Evolutionary conservation across 495 filamentous ascomycete species (phyloP).

Genomic region (Aspergillus sclerotioniger): DNA sequence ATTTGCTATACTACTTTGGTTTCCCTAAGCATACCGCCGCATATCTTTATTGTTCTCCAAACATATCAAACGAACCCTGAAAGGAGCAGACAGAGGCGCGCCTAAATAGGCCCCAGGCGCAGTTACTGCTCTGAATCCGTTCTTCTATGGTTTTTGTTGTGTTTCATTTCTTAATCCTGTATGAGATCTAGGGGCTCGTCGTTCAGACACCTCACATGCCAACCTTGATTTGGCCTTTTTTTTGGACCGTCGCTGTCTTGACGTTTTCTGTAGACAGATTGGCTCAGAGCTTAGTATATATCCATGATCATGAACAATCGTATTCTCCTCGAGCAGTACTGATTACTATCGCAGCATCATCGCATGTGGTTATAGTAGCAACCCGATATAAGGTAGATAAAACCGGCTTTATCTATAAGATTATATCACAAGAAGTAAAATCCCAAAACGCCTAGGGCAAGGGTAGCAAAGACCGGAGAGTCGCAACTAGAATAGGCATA

Average conservation of each 20-base stretch:
- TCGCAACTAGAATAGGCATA: constrained; percentile 12
- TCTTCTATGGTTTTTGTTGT: neutral
- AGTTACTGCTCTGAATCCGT: neutral
- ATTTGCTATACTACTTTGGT: constrained; percentile 4
- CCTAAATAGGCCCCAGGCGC: neutral
- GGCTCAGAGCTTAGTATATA: constrained; percentile 1
- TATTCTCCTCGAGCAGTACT: neutral
- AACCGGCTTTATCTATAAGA: constrained; percentile 15
- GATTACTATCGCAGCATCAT: neutral
- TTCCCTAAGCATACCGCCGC: constrained; percentile 1
- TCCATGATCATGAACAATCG: neutral
- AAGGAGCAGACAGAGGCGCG: neutral
- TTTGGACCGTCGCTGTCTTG: neutral
- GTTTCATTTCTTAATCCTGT: neutral
- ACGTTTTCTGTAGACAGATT: neutral
- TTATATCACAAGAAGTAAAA: constrained; percentile 30
- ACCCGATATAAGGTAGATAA: neutral
- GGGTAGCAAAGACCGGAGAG: constrained; percentile 20
- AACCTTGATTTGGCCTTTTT: neutral
- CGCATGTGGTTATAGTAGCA: neutral
- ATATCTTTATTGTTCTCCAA: neutral
- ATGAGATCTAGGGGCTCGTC: neutral
- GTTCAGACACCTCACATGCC: neutral
- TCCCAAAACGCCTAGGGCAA: constrained; percentile 32
- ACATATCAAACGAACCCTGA: neutral